phyloP scores from a whole-genome alignment of 805 yeast species.

The Candida coleopterorum region DNA sequence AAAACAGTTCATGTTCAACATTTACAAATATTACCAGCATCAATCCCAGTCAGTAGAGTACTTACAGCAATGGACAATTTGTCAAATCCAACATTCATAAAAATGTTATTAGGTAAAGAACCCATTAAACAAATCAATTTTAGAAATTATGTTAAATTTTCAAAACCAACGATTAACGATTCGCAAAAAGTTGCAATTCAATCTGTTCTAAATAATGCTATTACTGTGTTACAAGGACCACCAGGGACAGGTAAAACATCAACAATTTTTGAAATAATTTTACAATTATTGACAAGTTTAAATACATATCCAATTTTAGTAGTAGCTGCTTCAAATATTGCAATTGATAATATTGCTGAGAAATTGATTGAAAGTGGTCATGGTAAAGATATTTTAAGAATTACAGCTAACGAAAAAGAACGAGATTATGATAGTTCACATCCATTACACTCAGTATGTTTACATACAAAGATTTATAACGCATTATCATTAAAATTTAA shows the following conservation, averaged over 20 bases:
- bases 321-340: conserved; percentile 73
- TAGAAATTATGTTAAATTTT: conserved; percentile 47
- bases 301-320: conserved; percentile 61
- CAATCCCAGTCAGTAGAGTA: conserved; percentile 59
- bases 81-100: conserved; percentile 47
- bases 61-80: conserved; percentile 62
- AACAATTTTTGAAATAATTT: conserved; percentile 39
- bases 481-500: conserved; percentile 43
- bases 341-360: conserved; percentile 73
- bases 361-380: conserved; percentile 47
- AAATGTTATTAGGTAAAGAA: conserved; percentile 51
- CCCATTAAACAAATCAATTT: conserved; percentile 54
- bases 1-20: conserved; percentile 32
- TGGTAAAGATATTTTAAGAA: conserved; percentile 50
- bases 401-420: conserved; percentile 57
- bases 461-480: conserved; percentile 55
- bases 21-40: conserved; percentile 50
- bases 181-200: conserved; percentile 57
- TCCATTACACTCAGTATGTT: conserved; percentile 53
- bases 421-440: conserved; percentile 55
- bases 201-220: conserved; percentile 46
- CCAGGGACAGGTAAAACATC: conserved; percentile 64
- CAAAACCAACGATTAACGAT: conserved; percentile 47
- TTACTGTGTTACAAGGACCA: conserved; percentile 46
- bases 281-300: conserved; percentile 51